phyloP scores from a whole-genome alignment of 345 rosid species.

The Isatis tinctoria region DNA sequence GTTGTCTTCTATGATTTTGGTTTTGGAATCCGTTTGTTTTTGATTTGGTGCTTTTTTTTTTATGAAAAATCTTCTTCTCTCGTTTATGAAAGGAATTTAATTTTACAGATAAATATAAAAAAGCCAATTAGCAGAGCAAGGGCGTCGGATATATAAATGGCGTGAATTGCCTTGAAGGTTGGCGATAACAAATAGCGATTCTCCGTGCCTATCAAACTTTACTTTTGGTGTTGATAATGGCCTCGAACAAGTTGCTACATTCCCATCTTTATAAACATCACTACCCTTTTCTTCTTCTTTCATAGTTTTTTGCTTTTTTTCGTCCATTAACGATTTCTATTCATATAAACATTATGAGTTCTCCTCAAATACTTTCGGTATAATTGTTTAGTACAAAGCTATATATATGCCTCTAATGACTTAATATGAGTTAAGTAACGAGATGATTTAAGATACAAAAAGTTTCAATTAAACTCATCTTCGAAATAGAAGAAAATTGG shows the following conservation, averaged over 20 bases:
- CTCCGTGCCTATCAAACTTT: conserved; percentile 69
- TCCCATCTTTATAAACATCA: not conserved
- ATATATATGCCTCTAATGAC: too few relatives aligned
- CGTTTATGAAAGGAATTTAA: not conserved
- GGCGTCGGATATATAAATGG: conserved; percentile 42
- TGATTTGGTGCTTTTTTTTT: not conserved
- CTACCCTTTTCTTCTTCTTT: not conserved
- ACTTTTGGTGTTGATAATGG: conserved; percentile 45
- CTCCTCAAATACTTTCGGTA: too few relatives aligned
- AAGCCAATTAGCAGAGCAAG: conserved; percentile 82
- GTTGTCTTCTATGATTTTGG: not conserved
- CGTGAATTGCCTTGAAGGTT: conserved; percentile 74
- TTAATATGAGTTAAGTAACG: too few relatives aligned
- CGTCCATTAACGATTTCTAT: not conserved
- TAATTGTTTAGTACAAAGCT: too few relatives aligned
- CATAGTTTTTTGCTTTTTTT: not conserved
- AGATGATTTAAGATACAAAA: not conserved
- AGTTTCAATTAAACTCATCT: not conserved
- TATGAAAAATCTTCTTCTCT: too few relatives aligned
- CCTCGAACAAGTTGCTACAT: conserved; percentile 75
- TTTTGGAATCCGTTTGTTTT: not conserved
- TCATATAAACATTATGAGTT: not conserved
- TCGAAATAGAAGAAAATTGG: not conserved
- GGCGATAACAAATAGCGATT: conserved; percentile 54
- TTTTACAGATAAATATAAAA: not conserved